Conservation (phyloP, 306 rosid species). For the Trifolium subterraneum region DNA sequence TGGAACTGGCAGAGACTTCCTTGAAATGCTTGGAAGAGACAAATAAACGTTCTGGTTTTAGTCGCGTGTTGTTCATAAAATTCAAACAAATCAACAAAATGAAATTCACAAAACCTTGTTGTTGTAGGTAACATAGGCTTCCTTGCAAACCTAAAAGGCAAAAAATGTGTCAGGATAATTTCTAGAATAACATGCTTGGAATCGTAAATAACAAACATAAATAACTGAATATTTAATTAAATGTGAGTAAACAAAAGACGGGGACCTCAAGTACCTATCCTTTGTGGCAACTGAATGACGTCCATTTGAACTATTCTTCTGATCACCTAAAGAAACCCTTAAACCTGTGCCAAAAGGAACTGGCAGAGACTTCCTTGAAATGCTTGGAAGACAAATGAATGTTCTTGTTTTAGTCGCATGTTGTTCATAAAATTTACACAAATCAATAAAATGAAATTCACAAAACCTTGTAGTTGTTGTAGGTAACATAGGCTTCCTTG, state of each 20-base stretch:
- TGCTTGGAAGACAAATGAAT: constrained; percentile 39
- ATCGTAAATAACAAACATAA: not conserved
- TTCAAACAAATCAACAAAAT: constrained; percentile 10
- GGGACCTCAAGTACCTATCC: constrained; percentile 62
- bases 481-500: constrained; percentile 50
- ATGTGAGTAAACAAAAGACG: constrained; percentile 31
- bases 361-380: constrained; percentile 78
- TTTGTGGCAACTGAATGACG: constrained; percentile 51
- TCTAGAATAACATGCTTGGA: constrained; percentile 20
- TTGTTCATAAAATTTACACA: constrained; percentile 32
- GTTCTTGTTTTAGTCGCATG: constrained; percentile 35
- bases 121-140: constrained; percentile 51
- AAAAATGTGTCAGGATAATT: constrained; percentile 15
- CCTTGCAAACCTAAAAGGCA: constrained; percentile 54
- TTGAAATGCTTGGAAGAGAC: constrained; percentile 49
- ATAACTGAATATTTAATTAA: constrained; percentile 12
- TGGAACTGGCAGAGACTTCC: constrained; percentile 74
- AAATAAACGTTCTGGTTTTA: constrained; percentile 39
- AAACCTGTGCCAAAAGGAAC: constrained; percentile 45
- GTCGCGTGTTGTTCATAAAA: constrained; percentile 38
- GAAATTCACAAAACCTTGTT: constrained; percentile 56
- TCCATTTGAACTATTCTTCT: constrained; percentile 47
- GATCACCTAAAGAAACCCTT: constrained; percentile 49
- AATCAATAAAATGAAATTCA: constrained; percentile 24
- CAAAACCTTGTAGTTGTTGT: constrained; percentile 65